Conservation (phyloP, 2,329 filamentous ascomycete species). For the Penicillium sp. region DNA sequence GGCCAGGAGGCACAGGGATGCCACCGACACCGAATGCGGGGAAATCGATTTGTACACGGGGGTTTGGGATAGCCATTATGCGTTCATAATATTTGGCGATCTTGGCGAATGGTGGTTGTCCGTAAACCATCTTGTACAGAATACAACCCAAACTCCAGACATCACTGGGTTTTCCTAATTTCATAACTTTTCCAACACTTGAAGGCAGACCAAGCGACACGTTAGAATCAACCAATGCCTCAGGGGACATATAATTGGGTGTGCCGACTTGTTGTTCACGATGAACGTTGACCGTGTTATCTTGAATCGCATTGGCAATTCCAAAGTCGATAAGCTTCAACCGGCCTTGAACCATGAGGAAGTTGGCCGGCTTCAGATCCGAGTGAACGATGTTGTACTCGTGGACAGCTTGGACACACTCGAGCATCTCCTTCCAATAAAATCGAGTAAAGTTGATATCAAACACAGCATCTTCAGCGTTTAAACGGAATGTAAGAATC, state of each 20-base stretch:
- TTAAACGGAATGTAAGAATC: conserved; percentile 72
- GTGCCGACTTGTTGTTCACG: conserved; percentile 94
- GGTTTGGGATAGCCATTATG: conserved; percentile 59
- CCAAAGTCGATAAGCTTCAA: conserved; percentile 98
- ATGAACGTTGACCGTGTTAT: conserved; percentile 96
- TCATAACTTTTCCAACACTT: conserved; percentile 72
- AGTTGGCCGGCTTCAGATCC: conserved; percentile 95
- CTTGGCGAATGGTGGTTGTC: conserved; percentile 91
- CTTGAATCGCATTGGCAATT: conserved; percentile 96
- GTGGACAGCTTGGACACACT: conserved; percentile 88
- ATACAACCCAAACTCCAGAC: conserved; percentile 97
- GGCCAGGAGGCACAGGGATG: conserved; percentile 53
- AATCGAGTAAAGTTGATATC: conserved; percentile 92
- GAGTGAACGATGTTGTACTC: conserved; percentile 91
- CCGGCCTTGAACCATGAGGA: conserved; percentile 84
- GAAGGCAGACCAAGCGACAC: conserved; percentile 54
- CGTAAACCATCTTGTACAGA: conserved; percentile 96
- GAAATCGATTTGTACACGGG: conserved; percentile 50
- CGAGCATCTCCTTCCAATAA: conserved; percentile 99
- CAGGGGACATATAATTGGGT: conserved; percentile 98
- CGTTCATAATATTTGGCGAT: conserved; percentile 83
- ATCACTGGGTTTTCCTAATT: conserved; percentile 91
- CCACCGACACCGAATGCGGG: conserved; percentile 49
- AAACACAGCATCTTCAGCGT: conserved; percentile 70
- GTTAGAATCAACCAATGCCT: conserved; percentile 86